Evolutionary conservation across 345 rosid genomes (phyloP).

Genomic region (Tarenaya hassleriana): DNA sequence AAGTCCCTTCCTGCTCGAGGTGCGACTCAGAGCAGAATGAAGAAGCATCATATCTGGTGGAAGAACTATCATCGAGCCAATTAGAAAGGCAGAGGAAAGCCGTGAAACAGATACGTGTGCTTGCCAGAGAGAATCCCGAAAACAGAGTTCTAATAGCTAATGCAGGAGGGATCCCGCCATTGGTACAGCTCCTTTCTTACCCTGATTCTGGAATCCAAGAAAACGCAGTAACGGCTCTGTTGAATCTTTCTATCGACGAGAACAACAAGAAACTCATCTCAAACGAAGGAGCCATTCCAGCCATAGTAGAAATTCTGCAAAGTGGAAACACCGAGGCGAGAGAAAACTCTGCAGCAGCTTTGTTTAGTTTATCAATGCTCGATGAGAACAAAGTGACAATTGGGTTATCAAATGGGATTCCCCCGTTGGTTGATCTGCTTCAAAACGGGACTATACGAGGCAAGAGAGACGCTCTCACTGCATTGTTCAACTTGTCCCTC

Average conservation of each 20-base stretch:
- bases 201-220: conserved; percentile 65
- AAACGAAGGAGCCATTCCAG: conserved; percentile 48
- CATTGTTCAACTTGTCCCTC: conserved; percentile 65
- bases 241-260: conserved; percentile 72
- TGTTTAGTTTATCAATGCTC: conserved; percentile 75
- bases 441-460: conserved; percentile 64
- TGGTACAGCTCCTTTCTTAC: conserved; percentile 52
- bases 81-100: conserved; percentile 57
- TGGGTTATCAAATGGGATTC: conserved; percentile 53
- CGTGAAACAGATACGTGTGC: conserved; percentile 50
- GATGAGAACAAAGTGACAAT: conserved; percentile 68
- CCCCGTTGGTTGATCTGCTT: conserved; percentile 60
- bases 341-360: conserved; percentile 79
- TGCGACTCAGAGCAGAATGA: conserved; percentile 22
- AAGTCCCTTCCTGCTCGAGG: conserved; percentile 9
- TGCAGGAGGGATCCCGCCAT: conserved; percentile 42
- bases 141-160: conserved; percentile 51
- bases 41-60: conserved; percentile 34
- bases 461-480: conserved; percentile 74
- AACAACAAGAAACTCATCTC: conserved; percentile 55
- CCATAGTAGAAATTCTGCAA: conserved; percentile 47
- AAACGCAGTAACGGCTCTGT: conserved; percentile 59
- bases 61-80: conserved; percentile 38
- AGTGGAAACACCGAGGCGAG: conserved; percentile 54
- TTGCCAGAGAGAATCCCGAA: conserved; percentile 59